A percentile compares a stretch with the other conserved stretches of the same genome.
These are phyloP conservation scores for Arabidopsis arenosa DNA, from an alignment of 345 rosid species.

Conservation along the genomic window DNA sequence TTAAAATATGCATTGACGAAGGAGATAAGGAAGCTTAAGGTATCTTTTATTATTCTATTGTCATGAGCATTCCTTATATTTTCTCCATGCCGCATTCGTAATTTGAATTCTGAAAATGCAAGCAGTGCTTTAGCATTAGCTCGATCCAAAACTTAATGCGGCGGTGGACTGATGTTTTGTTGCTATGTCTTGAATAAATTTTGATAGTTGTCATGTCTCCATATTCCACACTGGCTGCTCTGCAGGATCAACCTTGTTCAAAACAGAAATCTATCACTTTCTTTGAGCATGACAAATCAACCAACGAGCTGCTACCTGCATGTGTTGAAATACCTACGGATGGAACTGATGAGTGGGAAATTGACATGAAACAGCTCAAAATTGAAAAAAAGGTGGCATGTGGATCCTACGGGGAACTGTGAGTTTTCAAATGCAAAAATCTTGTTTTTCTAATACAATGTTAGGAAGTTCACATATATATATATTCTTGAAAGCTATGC, in stretches of 20 bases:
- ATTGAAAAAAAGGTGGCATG: conserved; percentile 80
- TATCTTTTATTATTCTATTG: conserved; percentile 38
- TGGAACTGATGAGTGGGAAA: conserved; percentile 98
- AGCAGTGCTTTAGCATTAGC: conserved; percentile 30
- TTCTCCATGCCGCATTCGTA: conserved; percentile 6
- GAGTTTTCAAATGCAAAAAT: conserved; percentile 45
- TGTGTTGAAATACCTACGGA: conserved; percentile 86
- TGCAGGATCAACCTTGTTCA: conserved; percentile 64
- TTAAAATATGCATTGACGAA: conserved; percentile 68
- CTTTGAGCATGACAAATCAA: conserved; percentile 52
- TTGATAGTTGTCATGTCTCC: conserved; percentile 35
- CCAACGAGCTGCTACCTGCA: conserved; percentile 54
- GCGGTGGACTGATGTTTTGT: conserved; percentile 26
- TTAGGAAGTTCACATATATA: neutral
- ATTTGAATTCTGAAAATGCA: conserved; percentile 27
- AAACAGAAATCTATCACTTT: conserved; percentile 54
- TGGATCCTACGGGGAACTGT: conserved; percentile 91
- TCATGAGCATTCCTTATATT: conserved; percentile 2
- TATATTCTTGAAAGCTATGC: conserved; percentile 38
- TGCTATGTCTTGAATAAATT: conserved; percentile 38
- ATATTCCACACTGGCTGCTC: conserved; percentile 48
- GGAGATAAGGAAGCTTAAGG: conserved; percentile 82
- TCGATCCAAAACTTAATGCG: conserved; percentile 12
- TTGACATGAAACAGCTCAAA: conserved; percentile 75
- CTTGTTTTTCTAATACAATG: neutral